Evolutionary conservation across 225 moss, liverwort and hornwort genomes (phyloP), one percentile per base, ranked within the genome.

Genomic region (Pseudisothecium myosuroides): DNA sequence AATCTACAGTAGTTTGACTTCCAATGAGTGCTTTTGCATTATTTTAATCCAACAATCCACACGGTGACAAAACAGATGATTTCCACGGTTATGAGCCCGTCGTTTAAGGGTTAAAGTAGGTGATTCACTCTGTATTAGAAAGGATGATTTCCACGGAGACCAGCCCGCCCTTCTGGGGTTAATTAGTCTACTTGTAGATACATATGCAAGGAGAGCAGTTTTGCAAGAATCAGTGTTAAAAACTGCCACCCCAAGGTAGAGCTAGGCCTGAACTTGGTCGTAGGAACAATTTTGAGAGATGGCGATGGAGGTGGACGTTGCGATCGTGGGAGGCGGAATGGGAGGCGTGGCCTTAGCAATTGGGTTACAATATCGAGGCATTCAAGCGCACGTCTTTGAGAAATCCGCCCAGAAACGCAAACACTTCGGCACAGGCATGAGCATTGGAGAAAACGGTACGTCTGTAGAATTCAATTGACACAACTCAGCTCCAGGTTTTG

Each of bases 321-420:
- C 92, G 81, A 95, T 95, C 8, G 92, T 94, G 74, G 95, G 93
- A 85, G 92, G 92, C n/a, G 93, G 94, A 47, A 87, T 95, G 91
- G 93, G 77, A 83, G 93, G 94, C 52, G 86, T 94, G 52, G 92
- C 93, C 5, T 83, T 94, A 79, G 95, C 92, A 20, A 36, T 93
- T 37, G 94, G 93, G 58, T 80, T 95, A 37, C 92, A 82, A 50
- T 73, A 87, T 67, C 76, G 93, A 65, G 92, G 94, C 37, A 92
- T 95, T 77, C 76, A 89, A 83, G 92, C 89, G 20, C 91, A 91
- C 83, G 91, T 94, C 50, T 95, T 94, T 76, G 93, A 95, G 91
- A 93, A 94, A 89, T 90, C 94, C 13, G 63, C 87, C 8, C 65
- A 60, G 80, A n/a, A 76, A 43, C 94, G 93, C n/a, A 90, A 85